Evolutionary conservation across 2,329 filamentous ascomycete genomes (phyloP), one percentile per base, ranked within the genome.

Genomic region (Ceratocystiopsis minuta): DNA sequence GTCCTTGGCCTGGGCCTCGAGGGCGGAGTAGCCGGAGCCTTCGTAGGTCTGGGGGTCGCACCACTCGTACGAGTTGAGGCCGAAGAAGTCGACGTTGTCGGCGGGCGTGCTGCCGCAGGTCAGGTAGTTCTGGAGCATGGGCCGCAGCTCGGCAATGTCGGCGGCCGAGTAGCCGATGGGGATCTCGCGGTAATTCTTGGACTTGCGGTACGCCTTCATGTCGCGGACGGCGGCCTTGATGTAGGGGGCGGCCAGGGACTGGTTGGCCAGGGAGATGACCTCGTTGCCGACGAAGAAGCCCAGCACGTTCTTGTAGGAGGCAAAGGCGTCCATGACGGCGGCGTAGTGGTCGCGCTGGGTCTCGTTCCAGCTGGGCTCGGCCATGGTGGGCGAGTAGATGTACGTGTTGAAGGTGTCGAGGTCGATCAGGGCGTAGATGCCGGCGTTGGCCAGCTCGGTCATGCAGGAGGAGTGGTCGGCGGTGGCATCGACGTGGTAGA

Each of bases 211-310:
- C 7, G 76, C 74, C 63, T 92, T 92, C 64, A 92, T 67, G 57
- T 93, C 85, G 46, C 80, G 74, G 37, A 76, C 72, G 24, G 84
- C 81, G 39, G 84, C 79, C 59, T 92, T 86, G 61, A 92, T 75
- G 56, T 78, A 93, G 3, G 85, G 83, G 10, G 84, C 84, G 31
- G 80, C 79, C 20, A 60, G 54, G 34, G 71, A 75, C 53, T 74
- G 66, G 48, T 67, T 65, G 45, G 62, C 61, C 37, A 62, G 65
- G 35, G 78, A 80, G 52, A 93, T 75, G 45, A 90, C 80, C 58
- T 94, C 86, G 54, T 94, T 94, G 49, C 85, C 87, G 45, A 94
- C 70, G 52, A 92, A 88, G 57, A 90, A 81, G 37, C 82, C 85
- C 12, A 85, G 74, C 2, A 81, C 69, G 57, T 93, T 93, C 59